Percentiles rank a stretch among this genome's conserved stretches.
phyloP scores from a whole-genome alignment of 1,284 basidiomycete genomes.

The Naganishia albida region DNA sequence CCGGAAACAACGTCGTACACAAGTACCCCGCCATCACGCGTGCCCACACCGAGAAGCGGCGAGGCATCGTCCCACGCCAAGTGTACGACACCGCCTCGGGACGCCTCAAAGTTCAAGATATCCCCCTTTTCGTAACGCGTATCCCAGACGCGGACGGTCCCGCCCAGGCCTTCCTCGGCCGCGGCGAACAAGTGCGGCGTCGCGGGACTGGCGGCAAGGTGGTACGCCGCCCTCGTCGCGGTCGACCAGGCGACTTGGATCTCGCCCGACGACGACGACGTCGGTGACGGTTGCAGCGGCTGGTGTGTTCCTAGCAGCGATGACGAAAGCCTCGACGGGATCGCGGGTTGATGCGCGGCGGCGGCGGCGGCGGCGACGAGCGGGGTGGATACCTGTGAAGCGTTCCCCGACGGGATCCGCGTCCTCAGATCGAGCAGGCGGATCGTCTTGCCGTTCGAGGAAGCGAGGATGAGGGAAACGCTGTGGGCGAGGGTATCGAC shows the following conservation, averaged over 20 bases:
- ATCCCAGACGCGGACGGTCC: conserved; percentile 51
- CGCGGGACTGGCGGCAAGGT: conserved; percentile 41
- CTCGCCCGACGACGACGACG: too few relatives aligned
- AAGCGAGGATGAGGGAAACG: conserved; percentile 40
- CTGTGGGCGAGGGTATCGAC: conserved; percentile 40
- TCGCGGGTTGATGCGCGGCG: conserved; percentile 6
- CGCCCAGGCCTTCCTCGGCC: conserved; percentile 41
- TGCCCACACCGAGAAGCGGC: conserved; percentile 43
- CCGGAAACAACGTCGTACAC: conserved; percentile 47
- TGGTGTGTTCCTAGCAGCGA: conserved; percentile 3
- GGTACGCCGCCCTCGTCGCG: conserved; percentile 45
- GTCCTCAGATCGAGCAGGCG: conserved; percentile 47
- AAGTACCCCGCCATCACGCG: conserved; percentile 47
- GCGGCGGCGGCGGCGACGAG: background rate
- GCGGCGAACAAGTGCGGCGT: conserved; percentile 43
- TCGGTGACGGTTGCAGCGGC: conserved; percentile 15
- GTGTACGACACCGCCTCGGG: conserved; percentile 16
- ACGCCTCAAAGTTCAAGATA: conserved; percentile 36
- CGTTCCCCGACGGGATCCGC: conserved; percentile 33
- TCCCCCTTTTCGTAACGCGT: conserved; percentile 40
- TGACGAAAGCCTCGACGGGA: conserved; percentile 13
- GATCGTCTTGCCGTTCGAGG: conserved; percentile 45
- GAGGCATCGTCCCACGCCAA: conserved; percentile 26
- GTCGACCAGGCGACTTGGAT: conserved; percentile 17
- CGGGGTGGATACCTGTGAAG: background rate